These are phyloP conservation scores for Monilinia fructigena DNA, from an alignment of 2,329 filamentous ascomycete species.

Conservation along the genomic window DNA sequence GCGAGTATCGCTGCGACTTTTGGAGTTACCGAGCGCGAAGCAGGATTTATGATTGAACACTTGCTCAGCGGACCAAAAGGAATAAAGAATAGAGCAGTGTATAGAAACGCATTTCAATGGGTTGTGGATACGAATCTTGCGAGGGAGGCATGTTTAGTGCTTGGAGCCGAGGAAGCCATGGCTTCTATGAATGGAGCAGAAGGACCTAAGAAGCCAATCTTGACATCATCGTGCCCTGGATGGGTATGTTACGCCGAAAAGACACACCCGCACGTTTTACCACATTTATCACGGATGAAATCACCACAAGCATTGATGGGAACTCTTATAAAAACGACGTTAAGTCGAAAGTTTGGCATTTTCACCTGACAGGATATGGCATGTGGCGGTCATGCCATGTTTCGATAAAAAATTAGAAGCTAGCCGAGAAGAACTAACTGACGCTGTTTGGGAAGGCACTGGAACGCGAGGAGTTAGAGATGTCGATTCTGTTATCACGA, in stretches of 20 bases:
- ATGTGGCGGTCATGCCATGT: conserved; percentile 94
- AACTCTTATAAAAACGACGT: conserved; percentile 81
- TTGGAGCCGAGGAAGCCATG: conserved; percentile 71
- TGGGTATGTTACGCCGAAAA: conserved; percentile 99
- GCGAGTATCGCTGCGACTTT: conserved; percentile 87
- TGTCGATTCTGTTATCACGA: conserved; percentile 97
- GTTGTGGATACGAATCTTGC: conserved; percentile 86
- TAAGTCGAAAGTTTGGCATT: conserved; percentile 71
- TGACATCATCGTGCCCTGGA: conserved; percentile 90
- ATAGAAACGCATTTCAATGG: conserved; percentile 80
- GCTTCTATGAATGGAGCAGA: conserved; percentile 36
- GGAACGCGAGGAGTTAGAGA: conserved; percentile 67
- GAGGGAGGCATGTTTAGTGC: conserved; percentile 77
- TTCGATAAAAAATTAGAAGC: conserved; percentile 99
- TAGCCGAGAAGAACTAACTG: conserved; percentile 86
- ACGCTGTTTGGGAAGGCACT: conserved; percentile 65
- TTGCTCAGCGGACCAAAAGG: conserved; percentile 71
- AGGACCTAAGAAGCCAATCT: conserved; percentile 55
- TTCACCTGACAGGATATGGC: conserved; percentile 81
- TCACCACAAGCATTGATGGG: conserved; percentile 91
- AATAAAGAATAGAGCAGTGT: conserved; percentile 65
- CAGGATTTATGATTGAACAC: conserved; percentile 78
- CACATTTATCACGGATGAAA: conserved; percentile 86
- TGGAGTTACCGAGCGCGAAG: conserved; percentile 69
- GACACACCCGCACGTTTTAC: conserved; percentile 89